Conservation (phyloP, 139 green algal species). For the Nannochloris sp. region DNA sequence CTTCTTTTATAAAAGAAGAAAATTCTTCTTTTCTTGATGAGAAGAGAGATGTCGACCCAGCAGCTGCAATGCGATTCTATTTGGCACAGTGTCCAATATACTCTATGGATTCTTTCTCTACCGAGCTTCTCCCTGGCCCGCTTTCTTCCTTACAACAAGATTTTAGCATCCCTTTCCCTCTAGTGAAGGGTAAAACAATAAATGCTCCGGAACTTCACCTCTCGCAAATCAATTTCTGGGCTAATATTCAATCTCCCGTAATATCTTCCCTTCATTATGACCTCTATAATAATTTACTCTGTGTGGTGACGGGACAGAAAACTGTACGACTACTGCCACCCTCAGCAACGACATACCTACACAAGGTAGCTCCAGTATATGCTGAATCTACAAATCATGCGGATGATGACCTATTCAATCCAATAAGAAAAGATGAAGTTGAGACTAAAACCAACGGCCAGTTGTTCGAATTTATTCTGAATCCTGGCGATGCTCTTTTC, state of each 20-base stretch:
- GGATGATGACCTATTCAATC: slow-evolving; percentile 47
- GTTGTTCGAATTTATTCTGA: slow-evolving; percentile 50
- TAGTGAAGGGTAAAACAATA: too few species aligned
- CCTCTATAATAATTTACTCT: slow-evolving; percentile 73
- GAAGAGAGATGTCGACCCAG: too few species aligned
- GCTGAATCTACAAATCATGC: slow-evolving; percentile 64
- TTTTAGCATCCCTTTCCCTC: slow-evolving; percentile 9
- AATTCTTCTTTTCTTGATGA: neutral
- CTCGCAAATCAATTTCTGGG: slow-evolving; percentile 15
- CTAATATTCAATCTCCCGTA: neutral
- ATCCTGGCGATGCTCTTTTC: slow-evolving; percentile 77
- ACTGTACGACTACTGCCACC: slow-evolving; percentile 46
- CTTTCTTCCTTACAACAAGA: slow-evolving; percentile 7
- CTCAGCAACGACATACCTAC: slow-evolving; percentile 35
- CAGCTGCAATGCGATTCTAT: slow-evolving; percentile 19
- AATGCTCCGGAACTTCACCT: neutral
- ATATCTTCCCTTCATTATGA: slow-evolving; percentile 69
- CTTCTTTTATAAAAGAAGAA: too few species aligned
- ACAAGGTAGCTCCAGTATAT: slow-evolving; percentile 36
- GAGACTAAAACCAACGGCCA: slow-evolving; percentile 13
- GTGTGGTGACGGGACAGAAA: slow-evolving; percentile 57
- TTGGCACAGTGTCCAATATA: slow-evolving; percentile 25
- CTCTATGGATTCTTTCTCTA: slow-evolving; percentile 6
- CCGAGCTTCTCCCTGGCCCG: neutral
- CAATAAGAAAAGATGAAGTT: slow-evolving; percentile 32